Percentiles rank a stretch among this genome's conserved stretches.
These are phyloP conservation scores for Bipolaris sorokiniana DNA, from an alignment of 2,329 filamentous ascomycete genomes.

Conservation along the genomic window DNA sequence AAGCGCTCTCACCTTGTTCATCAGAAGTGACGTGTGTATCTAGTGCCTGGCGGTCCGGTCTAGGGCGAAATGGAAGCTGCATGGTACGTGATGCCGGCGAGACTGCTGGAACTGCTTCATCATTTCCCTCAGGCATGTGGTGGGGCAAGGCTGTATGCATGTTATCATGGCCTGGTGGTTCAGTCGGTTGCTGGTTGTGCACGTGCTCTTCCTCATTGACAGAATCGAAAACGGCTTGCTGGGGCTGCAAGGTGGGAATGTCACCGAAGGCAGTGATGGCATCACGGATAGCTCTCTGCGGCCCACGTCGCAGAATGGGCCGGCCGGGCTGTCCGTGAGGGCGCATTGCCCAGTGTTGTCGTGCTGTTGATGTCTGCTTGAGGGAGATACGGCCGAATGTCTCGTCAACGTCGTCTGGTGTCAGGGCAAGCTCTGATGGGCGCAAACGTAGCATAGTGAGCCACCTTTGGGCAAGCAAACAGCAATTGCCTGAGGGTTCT, in stretches of 20 bases:
- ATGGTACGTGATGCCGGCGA: constrained; percentile 13
- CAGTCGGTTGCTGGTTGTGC: background rate
- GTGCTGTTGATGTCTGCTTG: constrained; percentile 24
- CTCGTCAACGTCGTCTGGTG: constrained; percentile 46
- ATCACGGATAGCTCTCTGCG: constrained; percentile 39
- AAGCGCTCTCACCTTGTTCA: constrained; percentile 15
- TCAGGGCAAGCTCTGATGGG: constrained; percentile 47
- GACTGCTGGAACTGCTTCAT: constrained; percentile 7
- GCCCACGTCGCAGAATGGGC: constrained; percentile 37
- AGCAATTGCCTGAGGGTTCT: constrained; percentile 10
- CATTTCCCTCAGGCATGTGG: constrained; percentile 5
- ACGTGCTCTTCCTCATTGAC: constrained; percentile 21
- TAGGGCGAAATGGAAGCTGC: constrained; percentile 34
- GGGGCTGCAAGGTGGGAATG: constrained; percentile 36
- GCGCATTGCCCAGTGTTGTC: constrained; percentile 9
- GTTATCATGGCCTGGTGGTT: constrained; percentile 2
- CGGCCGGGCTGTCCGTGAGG: constrained; percentile 18
- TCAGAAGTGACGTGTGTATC: constrained; percentile 2
- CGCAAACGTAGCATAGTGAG: constrained; percentile 44
- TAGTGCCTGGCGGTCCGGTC: constrained; percentile 4
- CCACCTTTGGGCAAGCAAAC: constrained; percentile 12
- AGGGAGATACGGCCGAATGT: constrained; percentile 41
- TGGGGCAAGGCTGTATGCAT: background rate
- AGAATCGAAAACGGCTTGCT: constrained; percentile 28
- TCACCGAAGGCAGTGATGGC: constrained; percentile 34